These are phyloP conservation scores for Ceratocystiopsis sp. DNA, from an alignment of 2,329 filamentous ascomycete genomes.

Conservation along the genomic window DNA sequence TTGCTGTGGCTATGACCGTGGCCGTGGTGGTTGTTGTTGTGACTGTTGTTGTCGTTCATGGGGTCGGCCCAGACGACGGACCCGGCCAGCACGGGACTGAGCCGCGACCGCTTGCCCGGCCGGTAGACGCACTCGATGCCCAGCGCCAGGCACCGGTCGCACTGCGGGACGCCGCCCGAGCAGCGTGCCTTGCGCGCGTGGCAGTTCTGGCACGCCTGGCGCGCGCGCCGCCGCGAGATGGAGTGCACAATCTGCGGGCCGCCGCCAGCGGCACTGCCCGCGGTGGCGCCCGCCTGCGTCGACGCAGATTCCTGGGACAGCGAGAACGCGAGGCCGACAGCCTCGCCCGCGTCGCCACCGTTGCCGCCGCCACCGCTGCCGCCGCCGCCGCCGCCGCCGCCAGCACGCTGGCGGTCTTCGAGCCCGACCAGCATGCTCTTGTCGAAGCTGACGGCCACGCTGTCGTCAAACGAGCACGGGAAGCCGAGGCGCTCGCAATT, in stretches of 20 bases:
- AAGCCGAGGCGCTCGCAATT: conserved; percentile 43
- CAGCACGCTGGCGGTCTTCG: not conserved
- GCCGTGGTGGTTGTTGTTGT: not conserved
- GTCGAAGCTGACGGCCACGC: not conserved
- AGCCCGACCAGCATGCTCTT: not conserved
- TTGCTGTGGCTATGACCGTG: conserved; percentile 4
- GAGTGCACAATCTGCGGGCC: conserved; percentile 16
- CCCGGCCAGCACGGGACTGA: conserved; percentile 4
- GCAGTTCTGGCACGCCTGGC: conserved; percentile 39
- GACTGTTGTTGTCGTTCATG: not conserved
- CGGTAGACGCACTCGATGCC: conserved; percentile 39
- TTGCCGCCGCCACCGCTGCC: conserved; percentile 6
- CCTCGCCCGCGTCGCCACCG: conserved; percentile 7
- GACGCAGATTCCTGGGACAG: too few species aligned
- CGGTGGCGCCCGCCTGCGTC: too few species aligned
- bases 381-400: not conserved
- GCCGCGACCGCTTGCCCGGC: conserved; percentile 24
- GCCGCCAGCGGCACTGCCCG: conserved; percentile 7
- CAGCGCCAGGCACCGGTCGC: conserved; percentile 33
- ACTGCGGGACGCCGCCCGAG: conserved; percentile 38
- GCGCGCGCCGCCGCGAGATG: conserved; percentile 34
- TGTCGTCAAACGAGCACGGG: conserved; percentile 37
- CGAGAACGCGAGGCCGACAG: not conserved
- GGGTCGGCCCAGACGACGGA: not conserved
- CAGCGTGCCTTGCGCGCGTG: conserved; percentile 41